Evolutionary conservation across 148 eudicot genomes (phyloP).

Genomic region (Diospyros kaki): DNA sequence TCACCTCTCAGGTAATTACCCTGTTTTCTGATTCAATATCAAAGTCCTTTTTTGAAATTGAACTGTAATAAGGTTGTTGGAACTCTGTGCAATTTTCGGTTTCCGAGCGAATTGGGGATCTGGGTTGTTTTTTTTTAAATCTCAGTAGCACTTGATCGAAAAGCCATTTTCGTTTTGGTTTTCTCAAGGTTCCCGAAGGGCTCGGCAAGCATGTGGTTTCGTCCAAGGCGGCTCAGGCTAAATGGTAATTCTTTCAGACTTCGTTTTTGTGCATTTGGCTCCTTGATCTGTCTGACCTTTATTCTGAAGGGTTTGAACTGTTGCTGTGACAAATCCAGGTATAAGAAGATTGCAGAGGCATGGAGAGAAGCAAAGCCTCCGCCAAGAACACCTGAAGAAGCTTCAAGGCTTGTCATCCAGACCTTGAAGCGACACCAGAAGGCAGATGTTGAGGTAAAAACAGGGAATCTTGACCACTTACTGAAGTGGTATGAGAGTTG

Average conservation of each 20-base stretch:
- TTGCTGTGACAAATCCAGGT: conserved; percentile 39
- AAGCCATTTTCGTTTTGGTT: not conserved
- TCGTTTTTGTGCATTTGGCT: not conserved
- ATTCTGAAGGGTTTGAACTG: conserved; percentile 1
- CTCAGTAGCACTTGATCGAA: not conserved
- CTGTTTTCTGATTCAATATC: too few relatives aligned
- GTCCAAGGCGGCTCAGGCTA: conserved; percentile 83
- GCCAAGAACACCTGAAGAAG: conserved; percentile 83
- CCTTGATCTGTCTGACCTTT: too few relatives aligned
- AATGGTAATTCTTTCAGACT: conserved; percentile 48
- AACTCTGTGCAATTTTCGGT: too few relatives aligned
- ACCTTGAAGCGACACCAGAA: conserved; percentile 72
- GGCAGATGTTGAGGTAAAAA: conserved; percentile 81
- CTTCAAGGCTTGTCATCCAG: conserved; percentile 66
- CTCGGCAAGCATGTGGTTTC: conserved; percentile 75
- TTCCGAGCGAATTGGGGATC: conserved; percentile 8
- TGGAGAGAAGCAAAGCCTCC: conserved; percentile 91
- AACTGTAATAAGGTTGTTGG: too few relatives aligned
- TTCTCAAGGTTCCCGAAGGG: conserved; percentile 71
- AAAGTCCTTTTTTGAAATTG: too few relatives aligned
- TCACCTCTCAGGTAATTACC: conserved; percentile 60
- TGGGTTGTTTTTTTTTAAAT: not conserved
- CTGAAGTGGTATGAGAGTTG: not conserved
- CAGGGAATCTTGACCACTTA: not conserved
- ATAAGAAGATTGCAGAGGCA: conserved; percentile 65